phyloP scores from a whole-genome alignment of 179 eudicot genomes.

The Patellifolia procumbens region DNA sequence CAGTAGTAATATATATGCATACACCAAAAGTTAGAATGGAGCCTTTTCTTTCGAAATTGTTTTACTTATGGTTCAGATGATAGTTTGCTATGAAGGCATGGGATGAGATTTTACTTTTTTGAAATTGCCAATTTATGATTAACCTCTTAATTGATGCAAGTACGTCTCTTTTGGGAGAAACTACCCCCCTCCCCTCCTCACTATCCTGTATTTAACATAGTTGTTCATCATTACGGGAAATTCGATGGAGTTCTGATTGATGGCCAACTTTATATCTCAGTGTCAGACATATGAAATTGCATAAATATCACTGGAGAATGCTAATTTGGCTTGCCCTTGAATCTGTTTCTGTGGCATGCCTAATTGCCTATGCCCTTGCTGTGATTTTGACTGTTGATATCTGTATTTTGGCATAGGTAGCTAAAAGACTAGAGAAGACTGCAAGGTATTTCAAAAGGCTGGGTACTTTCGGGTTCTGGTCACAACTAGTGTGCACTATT shows the following conservation, averaged over 20 bases:
- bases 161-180: neutral
- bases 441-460: constrained; percentile 88
- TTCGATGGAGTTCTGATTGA: neutral
- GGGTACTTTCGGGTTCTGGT: constrained; percentile 93
- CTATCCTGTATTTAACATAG: neutral
- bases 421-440: constrained; percentile 73
- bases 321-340: neutral
- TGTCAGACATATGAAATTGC: neutral
- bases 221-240: neutral
- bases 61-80: neutral
- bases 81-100: neutral
- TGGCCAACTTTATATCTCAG: neutral
- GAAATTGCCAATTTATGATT: constrained; percentile 3
- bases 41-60: neutral
- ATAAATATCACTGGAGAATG: neutral
- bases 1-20: neutral
- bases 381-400: neutral
- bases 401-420: constrained; percentile 49
- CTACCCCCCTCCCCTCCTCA: neutral
- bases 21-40: neutral
- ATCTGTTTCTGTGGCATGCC: neutral
- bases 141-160: neutral
- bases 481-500: constrained; percentile 77
- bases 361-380: neutral
- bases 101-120: neutral